A percentile compares a stretch with the other conserved stretches of the same genome.
phyloP scores from a whole-genome alignment of 2,329 filamentous ascomycete genomes.

The Ophiocordyceps camponoti-saundersi region DNA sequence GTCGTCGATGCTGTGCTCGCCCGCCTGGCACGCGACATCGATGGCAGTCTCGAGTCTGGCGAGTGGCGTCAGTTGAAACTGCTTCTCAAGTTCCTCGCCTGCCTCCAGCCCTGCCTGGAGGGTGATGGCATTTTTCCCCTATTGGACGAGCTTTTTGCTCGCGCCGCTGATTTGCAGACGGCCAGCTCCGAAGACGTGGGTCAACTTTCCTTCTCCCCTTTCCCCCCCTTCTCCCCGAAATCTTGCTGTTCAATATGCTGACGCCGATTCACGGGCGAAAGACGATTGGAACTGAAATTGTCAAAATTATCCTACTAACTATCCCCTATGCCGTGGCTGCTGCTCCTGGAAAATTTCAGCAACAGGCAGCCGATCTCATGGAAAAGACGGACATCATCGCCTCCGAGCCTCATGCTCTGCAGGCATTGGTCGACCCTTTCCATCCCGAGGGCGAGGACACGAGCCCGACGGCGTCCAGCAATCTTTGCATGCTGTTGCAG shows the following conservation, averaged over 20 bases:
- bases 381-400: constrained; percentile 94
- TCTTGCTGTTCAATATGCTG: neutral
- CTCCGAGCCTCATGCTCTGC: constrained; percentile 69
- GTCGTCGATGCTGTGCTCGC: constrained; percentile 54
- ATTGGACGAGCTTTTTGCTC: constrained; percentile 75
- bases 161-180: constrained; percentile 86
- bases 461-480: constrained; percentile 44
- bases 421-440: constrained; percentile 76
- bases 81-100: constrained; percentile 74
- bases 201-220: constrained; percentile 4
- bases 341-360: constrained; percentile 49
- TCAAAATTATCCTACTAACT: constrained; percentile 90
- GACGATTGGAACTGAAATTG: constrained; percentile 66
- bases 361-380: constrained; percentile 62
- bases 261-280: constrained; percentile 10
- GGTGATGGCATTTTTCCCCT: constrained; percentile 75
- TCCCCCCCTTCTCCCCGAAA: neutral
- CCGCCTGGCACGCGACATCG: constrained; percentile 41
- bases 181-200: constrained; percentile 82
- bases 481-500: constrained; percentile 67
- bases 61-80: constrained; percentile 88
- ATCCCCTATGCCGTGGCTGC: constrained; percentile 79
- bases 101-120: constrained; percentile 62
- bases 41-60: constrained; percentile 52
- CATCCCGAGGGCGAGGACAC: constrained; percentile 45